Evolutionary conservation across 2,329 filamentous ascomycete species (phyloP), one percentile per base, ranked within the genome.

Genomic region (Trichoderma polysporum): DNA sequence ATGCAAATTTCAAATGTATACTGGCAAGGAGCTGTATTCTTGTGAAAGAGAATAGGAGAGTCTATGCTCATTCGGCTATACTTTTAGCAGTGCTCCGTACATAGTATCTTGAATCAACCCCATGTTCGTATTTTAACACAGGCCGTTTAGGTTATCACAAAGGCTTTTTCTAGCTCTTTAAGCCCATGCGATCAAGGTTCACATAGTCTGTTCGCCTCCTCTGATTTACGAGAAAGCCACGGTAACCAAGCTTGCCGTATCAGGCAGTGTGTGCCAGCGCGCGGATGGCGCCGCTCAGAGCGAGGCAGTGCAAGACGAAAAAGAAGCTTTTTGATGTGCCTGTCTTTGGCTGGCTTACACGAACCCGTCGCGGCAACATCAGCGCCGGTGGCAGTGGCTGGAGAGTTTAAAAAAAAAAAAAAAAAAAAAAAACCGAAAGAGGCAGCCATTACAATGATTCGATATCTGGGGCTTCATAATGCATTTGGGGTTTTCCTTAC

Each of bases 201-300:
- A 12, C 33, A 52, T 41, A 39, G 35, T 41, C 47, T 39, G 45
- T n/a, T 27, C 47, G 15, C 31, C 17, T 31, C 35, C 22, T 22
- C 2, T 31, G 3, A 10, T 22, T 62, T 41, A 62, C 59, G 49
- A 35, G 35, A 63, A 53, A 63, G 60, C 60, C 49, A 54, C 25
- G 25, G 9, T 12, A 25, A 15, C 35, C 4, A 13, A 45, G 17
- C 47, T 54, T 45, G 35, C 49, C 49, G 22, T n/a, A 63, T 54
- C n/a, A 25, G 19, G 50, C 12, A 63, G 25, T 12, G 29, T 22
- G n/a, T 22, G 57, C n/a, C 37, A 22, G 60, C 29, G 29, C 62
- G 62, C n/a, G 49, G 53, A 57, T 49, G 62, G 62, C 62, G 62
- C 33, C 39, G 52, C 17, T 56, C 35, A 33, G 39, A 57, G 22